Evolutionary conservation across 768 basidiomycete species (phyloP).

Genomic region (Chiua virens): DNA sequence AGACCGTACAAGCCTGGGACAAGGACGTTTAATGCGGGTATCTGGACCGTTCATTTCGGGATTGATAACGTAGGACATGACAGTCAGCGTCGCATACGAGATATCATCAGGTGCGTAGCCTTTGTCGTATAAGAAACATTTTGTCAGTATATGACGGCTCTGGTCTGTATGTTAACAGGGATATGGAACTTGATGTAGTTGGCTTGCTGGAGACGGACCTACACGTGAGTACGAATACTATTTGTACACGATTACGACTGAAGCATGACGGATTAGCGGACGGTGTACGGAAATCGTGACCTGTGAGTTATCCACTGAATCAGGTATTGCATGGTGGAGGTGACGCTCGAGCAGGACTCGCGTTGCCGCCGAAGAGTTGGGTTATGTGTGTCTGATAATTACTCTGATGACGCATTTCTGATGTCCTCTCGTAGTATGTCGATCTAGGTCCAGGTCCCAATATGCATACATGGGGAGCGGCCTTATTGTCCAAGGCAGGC

Average conservation of each 20-base stretch:
- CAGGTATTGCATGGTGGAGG: background rate
- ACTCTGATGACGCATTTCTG: conserved; percentile 1
- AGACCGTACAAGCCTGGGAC: conserved; percentile 61
- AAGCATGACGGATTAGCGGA: conserved; percentile 41
- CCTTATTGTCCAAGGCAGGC: conserved; percentile 70
- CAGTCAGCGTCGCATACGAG: conserved; percentile 35
- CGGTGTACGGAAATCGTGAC: conserved; percentile 84
- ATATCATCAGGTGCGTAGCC: conserved; percentile 59
- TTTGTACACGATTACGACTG: background rate
- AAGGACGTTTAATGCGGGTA: conserved; percentile 75
- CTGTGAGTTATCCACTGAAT: conserved; percentile 44
- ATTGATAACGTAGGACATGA: conserved; percentile 40
- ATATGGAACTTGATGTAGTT: conserved; percentile 84
- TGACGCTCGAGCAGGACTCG: conserved; percentile 54
- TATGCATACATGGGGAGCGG: conserved; percentile 88
- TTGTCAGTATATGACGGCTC: background rate
- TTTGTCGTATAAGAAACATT: background rate
- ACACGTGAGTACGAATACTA: conserved; percentile 50
- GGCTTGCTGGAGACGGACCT: conserved; percentile 86
- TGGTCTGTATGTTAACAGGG: conserved; percentile 37
- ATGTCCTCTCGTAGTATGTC: conserved; percentile 55
- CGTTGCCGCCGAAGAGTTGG: conserved; percentile 71
- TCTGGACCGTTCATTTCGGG: conserved; percentile 94
- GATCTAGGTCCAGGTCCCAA: conserved; percentile 89
- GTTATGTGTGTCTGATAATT: conserved; percentile 59